Percentiles rank a stretch among this genome's conserved stretches.
Conservation (phyloP, 768 basidiomycete genomes). For the Pulveroboletus sp. region DNA sequence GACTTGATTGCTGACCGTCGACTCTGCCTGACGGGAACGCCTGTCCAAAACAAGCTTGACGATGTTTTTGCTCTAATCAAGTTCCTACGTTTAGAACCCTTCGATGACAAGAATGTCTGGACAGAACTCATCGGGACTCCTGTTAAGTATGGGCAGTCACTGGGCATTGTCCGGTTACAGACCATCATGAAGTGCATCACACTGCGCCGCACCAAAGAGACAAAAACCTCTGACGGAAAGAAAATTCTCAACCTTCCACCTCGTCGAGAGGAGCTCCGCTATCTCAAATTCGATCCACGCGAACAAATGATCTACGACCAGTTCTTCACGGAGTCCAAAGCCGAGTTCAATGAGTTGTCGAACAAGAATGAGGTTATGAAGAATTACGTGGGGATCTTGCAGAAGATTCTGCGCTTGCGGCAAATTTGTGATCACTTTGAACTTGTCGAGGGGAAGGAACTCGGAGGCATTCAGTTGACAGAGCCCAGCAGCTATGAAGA, state of each 20-base stretch:
- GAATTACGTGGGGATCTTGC: conserved; percentile 96
- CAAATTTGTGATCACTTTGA: conserved; percentile 98
- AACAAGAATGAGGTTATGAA: conserved; percentile 93
- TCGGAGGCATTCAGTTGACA: conserved; percentile 40
- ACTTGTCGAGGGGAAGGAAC: conserved; percentile 70
- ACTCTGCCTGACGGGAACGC: conserved; percentile 94
- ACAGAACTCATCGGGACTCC: conserved; percentile 89
- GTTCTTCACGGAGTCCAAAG: conserved; percentile 86
- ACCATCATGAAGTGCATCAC: conserved; percentile 97
- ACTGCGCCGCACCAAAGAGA: conserved; percentile 93
- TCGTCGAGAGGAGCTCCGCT: conserved; percentile 82
- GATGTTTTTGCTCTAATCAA: conserved; percentile 97
- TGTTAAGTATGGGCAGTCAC: conserved; percentile 84
- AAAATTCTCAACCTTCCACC: conserved; percentile 85
- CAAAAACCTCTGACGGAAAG: conserved; percentile 72
- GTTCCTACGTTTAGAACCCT: conserved; percentile 86
- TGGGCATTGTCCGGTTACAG: conserved; percentile 91
- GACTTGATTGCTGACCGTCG: conserved; percentile 92
- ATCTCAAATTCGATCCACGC: conserved; percentile 75
- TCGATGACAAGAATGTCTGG: conserved; percentile 92
- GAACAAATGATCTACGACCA: conserved; percentile 85
- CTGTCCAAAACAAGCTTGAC: conserved; percentile 98
- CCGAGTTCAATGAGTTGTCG: conserved; percentile 83
- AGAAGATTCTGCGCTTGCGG: conserved; percentile 91
- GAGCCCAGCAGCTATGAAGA: conserved; percentile 68